phyloP scores from a whole-genome alignment of 2,329 filamentous ascomycete species.

The Colletotrichum camelliae region DNA sequence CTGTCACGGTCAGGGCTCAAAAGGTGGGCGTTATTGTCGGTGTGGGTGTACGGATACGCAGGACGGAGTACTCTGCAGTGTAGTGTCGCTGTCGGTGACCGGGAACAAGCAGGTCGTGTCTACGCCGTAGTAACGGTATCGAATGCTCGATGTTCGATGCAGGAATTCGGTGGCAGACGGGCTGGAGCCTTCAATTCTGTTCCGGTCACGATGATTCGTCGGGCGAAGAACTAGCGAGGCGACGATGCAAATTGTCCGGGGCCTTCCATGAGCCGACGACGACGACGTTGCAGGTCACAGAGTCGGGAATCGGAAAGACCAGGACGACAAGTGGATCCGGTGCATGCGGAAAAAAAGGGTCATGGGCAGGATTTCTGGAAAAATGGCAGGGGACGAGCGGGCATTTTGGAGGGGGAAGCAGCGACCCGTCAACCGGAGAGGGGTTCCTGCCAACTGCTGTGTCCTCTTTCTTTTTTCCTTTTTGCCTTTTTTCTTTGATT shows the following conservation, averaged over 20 bases:
- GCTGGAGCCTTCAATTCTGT: neutral
- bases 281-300: neutral
- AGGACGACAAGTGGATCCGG: neutral
- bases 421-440: neutral
- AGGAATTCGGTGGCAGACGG: neutral
- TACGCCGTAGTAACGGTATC: neutral
- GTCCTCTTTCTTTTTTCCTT: neutral
- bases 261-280: neutral
- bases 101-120: neutral
- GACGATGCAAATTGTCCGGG: neutral
- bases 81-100: neutral
- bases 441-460: neutral
- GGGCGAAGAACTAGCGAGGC: constrained; percentile 1
- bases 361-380: neutral
- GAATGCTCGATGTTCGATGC: neutral
- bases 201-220: constrained; percentile 1
- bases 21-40: neutral
- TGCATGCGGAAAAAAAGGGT: neutral
- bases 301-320: neutral
- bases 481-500: neutral
- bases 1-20: neutral
- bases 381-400: neutral
- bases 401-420: neutral
- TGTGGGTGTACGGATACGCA: neutral
- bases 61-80: neutral